A percentile compares a stretch with the other conserved stretches of the same genome.
These are phyloP conservation scores for Erodium moschatum DNA, from an alignment of 441 rosid species.

Conservation along the genomic window DNA sequence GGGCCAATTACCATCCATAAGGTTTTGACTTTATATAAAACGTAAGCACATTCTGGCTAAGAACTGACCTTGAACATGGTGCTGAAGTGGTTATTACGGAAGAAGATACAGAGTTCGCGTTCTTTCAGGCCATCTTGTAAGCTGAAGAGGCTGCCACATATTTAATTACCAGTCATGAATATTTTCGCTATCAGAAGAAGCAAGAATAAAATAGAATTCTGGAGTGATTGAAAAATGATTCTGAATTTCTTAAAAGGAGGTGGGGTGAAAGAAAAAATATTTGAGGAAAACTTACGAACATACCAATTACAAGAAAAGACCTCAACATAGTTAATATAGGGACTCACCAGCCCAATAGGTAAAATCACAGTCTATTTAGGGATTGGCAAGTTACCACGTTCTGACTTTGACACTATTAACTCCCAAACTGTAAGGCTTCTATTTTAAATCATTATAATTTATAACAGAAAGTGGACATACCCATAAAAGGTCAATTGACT, in stretches of 20 bases:
- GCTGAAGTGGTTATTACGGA: slow-evolving; percentile 95
- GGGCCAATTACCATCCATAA: slow-evolving; percentile 12
- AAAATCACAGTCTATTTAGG: neutral
- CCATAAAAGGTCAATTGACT: slow-evolving; percentile 82
- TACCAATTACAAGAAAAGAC: neutral
- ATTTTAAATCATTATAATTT: neutral
- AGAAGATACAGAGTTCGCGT: slow-evolving; percentile 89
- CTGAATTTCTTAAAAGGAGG: neutral
- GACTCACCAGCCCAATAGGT: neutral
- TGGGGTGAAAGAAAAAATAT: neutral
- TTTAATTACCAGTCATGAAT: slow-evolving; percentile 12
- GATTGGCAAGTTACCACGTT: neutral
- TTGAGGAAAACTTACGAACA: neutral
- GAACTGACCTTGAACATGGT: slow-evolving; percentile 93
- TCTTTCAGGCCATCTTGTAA: slow-evolving; percentile 89
- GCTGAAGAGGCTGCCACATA: slow-evolving; percentile 62
- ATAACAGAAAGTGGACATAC: slow-evolving; percentile 36
- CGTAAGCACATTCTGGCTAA: slow-evolving; percentile 15
- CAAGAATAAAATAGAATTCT: slow-evolving; percentile 3
- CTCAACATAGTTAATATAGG: neutral
- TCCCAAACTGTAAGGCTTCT: neutral
- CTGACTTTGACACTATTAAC: neutral
- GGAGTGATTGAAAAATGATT: neutral
- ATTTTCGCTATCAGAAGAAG: slow-evolving; percentile 2
- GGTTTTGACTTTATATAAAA: neutral